Base-by-base conservation (phyloP, 1,139 yeast genomes). In the Yamadazyma friedrichii region DNA sequence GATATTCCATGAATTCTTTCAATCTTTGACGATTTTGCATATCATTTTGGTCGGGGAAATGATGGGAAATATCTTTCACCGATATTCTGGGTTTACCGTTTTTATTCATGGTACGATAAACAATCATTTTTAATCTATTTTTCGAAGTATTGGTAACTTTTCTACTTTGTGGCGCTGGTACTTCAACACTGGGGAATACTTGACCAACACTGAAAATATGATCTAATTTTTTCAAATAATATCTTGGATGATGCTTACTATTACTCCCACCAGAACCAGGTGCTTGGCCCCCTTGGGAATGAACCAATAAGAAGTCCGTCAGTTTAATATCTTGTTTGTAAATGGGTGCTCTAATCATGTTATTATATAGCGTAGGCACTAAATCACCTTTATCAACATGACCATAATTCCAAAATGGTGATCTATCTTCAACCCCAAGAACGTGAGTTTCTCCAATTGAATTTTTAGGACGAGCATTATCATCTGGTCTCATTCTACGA, bases 351-450 rank as follows among this genome's bases (percentile, higher is more conserved):
- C 98, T 72, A 6, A 85, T 65, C 85, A 94, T 83, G 52, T 89
- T 86, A 59, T 93, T 94, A 64, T 94, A 94, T 41, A 93, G 65
- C 0, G 98, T 87, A 1, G 98, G 98, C 2, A 91, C 97, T 45
- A 88, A 80, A 52, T 85, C 88, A 3, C 98, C 99, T 2, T 91
- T 88, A 39, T 89, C 96, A 11, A 94, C 98, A 63, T 86, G 87
- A 2, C 99, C 99, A 68, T 89, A 94, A 59, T 91, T 93, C 98
- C 98, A 94, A 58, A 93, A 94, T 10, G 99, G 98, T 10, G 96
- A 87, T 52, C 95, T 76, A 62, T 94, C 99, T 56, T 89, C 96
- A 1, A 88, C 88, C 13, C 97, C 97, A 32, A 94, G 70, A 2
- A 94, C 96, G 62, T 88, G 95, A 0, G 98, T 93, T 61, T 94